Evolutionary conservation across 2,329 filamentous ascomycete genomes (phyloP), one percentile per base, ranked within the genome.

Genomic region (Aspergillus thermomutatus): DNA sequence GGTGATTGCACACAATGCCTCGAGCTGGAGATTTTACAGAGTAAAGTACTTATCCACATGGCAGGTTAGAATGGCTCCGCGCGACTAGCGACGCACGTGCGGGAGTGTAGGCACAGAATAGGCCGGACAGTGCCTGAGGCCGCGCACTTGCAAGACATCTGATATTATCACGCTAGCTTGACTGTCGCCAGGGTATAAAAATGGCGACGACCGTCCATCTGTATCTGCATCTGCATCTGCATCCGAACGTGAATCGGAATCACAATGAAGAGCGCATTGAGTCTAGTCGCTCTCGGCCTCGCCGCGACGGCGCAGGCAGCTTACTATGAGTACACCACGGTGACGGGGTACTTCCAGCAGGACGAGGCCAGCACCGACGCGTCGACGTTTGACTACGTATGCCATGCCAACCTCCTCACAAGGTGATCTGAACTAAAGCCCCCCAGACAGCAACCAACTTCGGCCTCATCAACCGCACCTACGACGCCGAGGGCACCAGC

Each of bases 241-340:
- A 37, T 17, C 2, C 14, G 17, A 34, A 31, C 14, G 41, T n/a
- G 34, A 14, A 19, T 26, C 11, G 2, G 47, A 56, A 48, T n/a
- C n/a, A n/a, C n/a, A 11, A 70, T 70, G 68, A 69, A 60, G 61
- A 74, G 96, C 31, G 86, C 95, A 65, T 83, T 89, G 0, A 91
- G 92, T 0, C 87, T 90, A 0, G 86, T 86, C 49, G 92, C 90
- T 0, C 76, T 92, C 0, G 80, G 84, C 1, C 80, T 96, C 0
- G 85, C 88, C 3, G 85, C 91, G 59, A 87, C 95, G 79, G 94
- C 90, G 3, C 79, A 64, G 4, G 65, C 66, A 4, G 59, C 62
- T 7, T 62, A 65, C 41, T 63, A 72, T 56, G 64, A 70, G 34
- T 78, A 78, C 55, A 69, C 69, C 23, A 73, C 76, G 4, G 75